phyloP scores from a whole-genome alignment of 1,139 yeast species.

The Geotrichum histeridarum region DNA sequence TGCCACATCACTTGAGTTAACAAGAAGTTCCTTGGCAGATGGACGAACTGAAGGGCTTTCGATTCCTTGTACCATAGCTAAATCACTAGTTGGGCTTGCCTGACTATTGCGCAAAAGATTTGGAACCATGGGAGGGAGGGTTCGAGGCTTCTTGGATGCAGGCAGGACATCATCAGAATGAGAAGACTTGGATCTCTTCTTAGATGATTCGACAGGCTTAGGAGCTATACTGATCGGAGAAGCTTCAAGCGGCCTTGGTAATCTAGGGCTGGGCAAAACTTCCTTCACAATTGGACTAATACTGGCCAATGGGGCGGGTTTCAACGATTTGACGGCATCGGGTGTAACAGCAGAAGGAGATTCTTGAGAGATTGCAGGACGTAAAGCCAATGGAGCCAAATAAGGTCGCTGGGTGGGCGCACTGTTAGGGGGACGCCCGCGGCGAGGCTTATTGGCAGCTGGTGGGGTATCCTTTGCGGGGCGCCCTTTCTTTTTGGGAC shows the following conservation, averaged over 20 bases:
- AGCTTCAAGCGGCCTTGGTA: neutral
- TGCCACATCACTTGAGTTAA: neutral
- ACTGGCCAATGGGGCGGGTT: too few relatives aligned
- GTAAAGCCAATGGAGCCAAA: constrained; percentile 18
- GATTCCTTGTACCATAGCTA: too few relatives aligned
- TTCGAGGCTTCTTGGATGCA: constrained; percentile 2
- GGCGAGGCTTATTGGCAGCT: constrained; percentile 13
- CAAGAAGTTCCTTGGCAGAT: neutral
- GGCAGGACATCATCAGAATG: too few relatives aligned
- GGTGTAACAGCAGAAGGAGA: neutral
- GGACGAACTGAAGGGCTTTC: too few relatives aligned
- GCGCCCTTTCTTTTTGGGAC: neutral
- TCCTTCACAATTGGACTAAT: neutral
- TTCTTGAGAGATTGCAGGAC: constrained; percentile 9
- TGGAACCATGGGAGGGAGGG: neutral
- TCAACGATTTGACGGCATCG: too few relatives aligned
- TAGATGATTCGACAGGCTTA: neutral
- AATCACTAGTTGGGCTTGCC: too few relatives aligned
- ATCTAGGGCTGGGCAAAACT: neutral
- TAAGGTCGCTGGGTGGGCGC: constrained; percentile 17
- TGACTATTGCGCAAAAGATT: neutral
- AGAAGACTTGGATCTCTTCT: neutral
- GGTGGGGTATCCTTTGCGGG: neutral
- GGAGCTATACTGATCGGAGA: neutral
- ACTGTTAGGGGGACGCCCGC: constrained; percentile 21